Evolutionary conservation across 768 basidiomycete species (phyloP), one percentile per base, ranked within the genome.

Genomic region (Mycena latifolia): DNA sequence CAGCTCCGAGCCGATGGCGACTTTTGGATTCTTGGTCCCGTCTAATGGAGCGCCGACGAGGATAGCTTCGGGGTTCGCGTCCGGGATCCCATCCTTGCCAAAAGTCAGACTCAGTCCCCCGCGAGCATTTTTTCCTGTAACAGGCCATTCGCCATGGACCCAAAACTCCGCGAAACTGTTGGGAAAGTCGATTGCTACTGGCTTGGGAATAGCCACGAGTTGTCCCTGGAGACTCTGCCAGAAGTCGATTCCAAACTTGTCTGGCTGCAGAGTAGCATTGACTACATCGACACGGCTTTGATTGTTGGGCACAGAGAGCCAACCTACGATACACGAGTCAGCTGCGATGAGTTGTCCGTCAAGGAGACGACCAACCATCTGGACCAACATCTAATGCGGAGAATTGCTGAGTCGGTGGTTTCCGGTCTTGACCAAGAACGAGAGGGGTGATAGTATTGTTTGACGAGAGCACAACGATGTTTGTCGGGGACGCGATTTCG

Each of bases 211-310:
- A 0, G 81, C 82, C 25, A 90, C 88, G 4, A 89, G 76, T 69
- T 86, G 83, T 3, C 88, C 87, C 64, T 88, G 85, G 12, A 90
- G 79, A 70, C 85, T 87, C 71, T 86, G 82, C 88, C 88, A 90
- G 71, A 90, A 89, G 71, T 89, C 88, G 35, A 89, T 72, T 9
- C 88, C 89, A 62, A 79, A 89, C 47, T 78, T 74, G 28, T 83
- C 79, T 2, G 88, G 88, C 55, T 82, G 80, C 41, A 89, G 73
- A 7, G 81, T 80, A 9, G 81, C 76, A 66, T 90, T 85, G 6
- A 80, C 77, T 2, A 69, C 69, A 55, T 85, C 82, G 29, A 88
- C 72, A 20, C 74, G 81, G 51, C 79, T 84, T 18, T 77, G 74
- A 67, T 89, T 89, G 71, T 84, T 87, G 14, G 89, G 89, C 1